Evolutionary conservation across 164 flowering plant genomes (phyloP), one percentile per base, ranked within the genome.

Genomic region (Magnolia officinalis): DNA sequence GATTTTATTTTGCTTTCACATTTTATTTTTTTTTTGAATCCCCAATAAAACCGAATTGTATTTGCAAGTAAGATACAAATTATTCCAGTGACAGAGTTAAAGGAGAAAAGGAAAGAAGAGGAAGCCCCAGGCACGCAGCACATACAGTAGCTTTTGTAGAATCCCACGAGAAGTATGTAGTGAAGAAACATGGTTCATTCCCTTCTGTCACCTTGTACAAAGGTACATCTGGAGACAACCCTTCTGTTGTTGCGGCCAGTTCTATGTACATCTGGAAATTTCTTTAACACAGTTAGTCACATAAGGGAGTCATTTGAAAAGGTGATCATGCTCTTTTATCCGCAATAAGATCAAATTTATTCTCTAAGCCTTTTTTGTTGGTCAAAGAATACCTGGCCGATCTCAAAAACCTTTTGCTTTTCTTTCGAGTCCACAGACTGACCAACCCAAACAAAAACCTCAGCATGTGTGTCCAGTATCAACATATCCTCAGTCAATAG

Each of bases 381-480:
- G 29, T 24, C 0, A 72, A 77, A 73, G 10, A 59, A 49, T 87
- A 96, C 99, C 97, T 91, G 90, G 50, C 95, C 99, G 74, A 94
- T 82, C 74, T 96, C 98, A 83, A 96, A 93, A 74, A 91, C 96
- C 77, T 67, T 87, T 82, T 90, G 98, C 85, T 95, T 96, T 79
- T 94, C 98, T 79, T 89, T 90, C 50, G 93, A 24, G 72, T 94
- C 98, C 70, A 87, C 94, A 50, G 88, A 91, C 50, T 93, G 92
- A 71, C 99, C 99, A 85, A 94, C 89, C 99, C 99, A 96, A 67
- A 93, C 90, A 87, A 94, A 92, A 77, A 96, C 97, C 82, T 96
- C 99, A 50, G 98, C 97, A 85, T 86, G 97, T 70, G 99, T 91
- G 82, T 95, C 98, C 45, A 96, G 92, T 70, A 96, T 89, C 87